Conservation (phyloP, 495 filamentous ascomycete species). For the Neurospora africana region DNA sequence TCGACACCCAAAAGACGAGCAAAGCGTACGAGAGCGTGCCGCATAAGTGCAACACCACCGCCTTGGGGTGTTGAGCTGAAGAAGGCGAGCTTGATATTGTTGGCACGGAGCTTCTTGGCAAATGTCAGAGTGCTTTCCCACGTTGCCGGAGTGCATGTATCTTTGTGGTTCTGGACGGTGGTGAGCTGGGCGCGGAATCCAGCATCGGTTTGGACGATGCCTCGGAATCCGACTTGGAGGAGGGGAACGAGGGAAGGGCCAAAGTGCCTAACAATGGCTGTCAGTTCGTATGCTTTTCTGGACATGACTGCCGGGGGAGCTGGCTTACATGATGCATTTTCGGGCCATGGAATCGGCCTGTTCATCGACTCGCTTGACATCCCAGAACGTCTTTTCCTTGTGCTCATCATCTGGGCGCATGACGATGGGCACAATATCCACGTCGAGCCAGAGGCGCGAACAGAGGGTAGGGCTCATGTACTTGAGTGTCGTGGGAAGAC, state of each 20-base stretch:
- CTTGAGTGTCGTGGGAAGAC: slow-evolving; percentile 42
- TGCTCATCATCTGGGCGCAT: slow-evolving; percentile 34
- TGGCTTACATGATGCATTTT: slow-evolving; percentile 58
- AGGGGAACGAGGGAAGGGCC: slow-evolving; percentile 64
- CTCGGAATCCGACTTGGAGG: slow-evolving; percentile 63
- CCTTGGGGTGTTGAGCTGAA: slow-evolving; percentile 83
- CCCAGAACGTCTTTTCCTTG: slow-evolving; percentile 38
- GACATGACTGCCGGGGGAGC: background rate
- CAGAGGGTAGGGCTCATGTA: slow-evolving; percentile 49
- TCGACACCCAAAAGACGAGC: slow-evolving; percentile 57
- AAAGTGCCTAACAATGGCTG: slow-evolving; percentile 46
- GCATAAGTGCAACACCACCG: slow-evolving; percentile 81
- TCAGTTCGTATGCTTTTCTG: background rate
- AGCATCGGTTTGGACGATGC: slow-evolving; percentile 67
- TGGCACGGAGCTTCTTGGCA: slow-evolving; percentile 52
- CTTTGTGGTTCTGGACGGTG: slow-evolving; percentile 51
- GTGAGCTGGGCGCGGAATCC: slow-evolving; percentile 51
- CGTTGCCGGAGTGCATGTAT: slow-evolving; percentile 49
- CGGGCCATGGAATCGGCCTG: slow-evolving; percentile 79
- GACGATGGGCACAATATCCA: slow-evolving; percentile 67
- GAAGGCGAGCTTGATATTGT: slow-evolving; percentile 66
- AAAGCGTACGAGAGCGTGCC: slow-evolving; percentile 72
- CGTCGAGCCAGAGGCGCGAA: slow-evolving; percentile 66
- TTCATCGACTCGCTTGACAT: slow-evolving; percentile 57
- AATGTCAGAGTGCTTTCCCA: slow-evolving; percentile 64